Evolutionary conservation across 2,329 filamentous ascomycete species (phyloP).

Genomic region (Aspergillus neotritici): DNA sequence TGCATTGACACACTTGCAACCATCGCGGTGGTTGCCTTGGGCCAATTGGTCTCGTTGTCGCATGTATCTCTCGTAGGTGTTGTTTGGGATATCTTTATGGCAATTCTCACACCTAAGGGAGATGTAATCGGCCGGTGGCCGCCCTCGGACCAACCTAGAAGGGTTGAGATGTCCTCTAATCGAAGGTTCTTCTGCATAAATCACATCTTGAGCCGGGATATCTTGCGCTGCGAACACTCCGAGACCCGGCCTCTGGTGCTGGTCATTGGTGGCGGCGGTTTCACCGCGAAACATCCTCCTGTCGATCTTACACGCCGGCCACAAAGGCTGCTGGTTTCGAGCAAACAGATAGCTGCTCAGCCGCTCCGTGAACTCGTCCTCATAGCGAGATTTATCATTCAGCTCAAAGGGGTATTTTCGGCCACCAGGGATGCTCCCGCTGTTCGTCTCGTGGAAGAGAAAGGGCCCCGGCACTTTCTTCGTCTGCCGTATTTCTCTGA

Average conservation of each 20-base stretch:
- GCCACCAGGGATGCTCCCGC: conserved; percentile 15
- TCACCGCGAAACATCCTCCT: conserved; percentile 1
- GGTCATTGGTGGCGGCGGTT: background rate
- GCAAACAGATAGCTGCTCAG: conserved; percentile 22
- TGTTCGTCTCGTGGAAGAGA: conserved; percentile 19
- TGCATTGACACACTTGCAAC: conserved; percentile 6
- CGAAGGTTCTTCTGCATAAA: conserved; percentile 32
- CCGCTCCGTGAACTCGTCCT: conserved; percentile 12
- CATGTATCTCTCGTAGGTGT: background rate
- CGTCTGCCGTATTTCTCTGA: conserved; percentile 2
- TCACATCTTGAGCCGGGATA: conserved; percentile 20
- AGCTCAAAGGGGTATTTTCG: conserved; percentile 26
- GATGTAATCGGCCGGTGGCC: background rate
- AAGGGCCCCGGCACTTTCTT: conserved; percentile 12
- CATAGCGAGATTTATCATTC: conserved; percentile 17
- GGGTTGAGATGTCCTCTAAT: conserved; percentile 29
- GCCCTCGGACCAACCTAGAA: conserved; percentile 5
- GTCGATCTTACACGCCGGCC: conserved; percentile 8
- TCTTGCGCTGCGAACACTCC: conserved; percentile 24
- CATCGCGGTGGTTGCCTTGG: conserved; percentile 1
- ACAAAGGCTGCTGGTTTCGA: conserved; percentile 6
- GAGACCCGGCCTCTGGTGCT: conserved; percentile 5
- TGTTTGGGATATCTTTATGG: conserved; percentile 4
- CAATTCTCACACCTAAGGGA: conserved; percentile 27
- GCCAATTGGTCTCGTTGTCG: background rate